Evolutionary conservation across 768 basidiomycete species (phyloP).

Genomic region (Amylocystis lapponica): DNA sequence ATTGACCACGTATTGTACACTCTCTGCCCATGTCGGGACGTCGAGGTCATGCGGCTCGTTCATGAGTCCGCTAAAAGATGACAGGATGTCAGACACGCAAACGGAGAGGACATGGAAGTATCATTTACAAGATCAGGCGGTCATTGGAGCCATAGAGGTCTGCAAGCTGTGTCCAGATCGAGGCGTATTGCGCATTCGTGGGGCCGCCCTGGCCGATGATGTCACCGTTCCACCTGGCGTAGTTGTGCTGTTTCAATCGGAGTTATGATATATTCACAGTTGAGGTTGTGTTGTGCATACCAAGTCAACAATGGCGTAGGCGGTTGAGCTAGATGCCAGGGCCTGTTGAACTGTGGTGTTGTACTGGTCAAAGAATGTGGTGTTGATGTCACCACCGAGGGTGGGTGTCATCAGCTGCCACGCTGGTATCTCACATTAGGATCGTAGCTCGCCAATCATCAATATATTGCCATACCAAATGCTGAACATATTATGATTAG

Average conservation of each 20-base stretch:
- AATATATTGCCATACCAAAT: slow-evolving; percentile 20
- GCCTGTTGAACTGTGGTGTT: slow-evolving; percentile 45
- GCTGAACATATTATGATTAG: slow-evolving; percentile 9
- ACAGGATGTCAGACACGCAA: not conserved
- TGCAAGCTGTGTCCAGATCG: slow-evolving; percentile 37
- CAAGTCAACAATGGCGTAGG: slow-evolving; percentile 47
- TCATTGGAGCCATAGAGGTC: slow-evolving; percentile 29
- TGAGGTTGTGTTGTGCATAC: slow-evolving; percentile 14
- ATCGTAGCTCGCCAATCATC: not conserved
- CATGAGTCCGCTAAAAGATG: slow-evolving; percentile 26
- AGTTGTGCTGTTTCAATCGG: slow-evolving; percentile 39
- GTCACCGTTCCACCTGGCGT: slow-evolving; percentile 50
- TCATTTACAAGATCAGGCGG: slow-evolving; percentile 29
- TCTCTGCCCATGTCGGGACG: slow-evolving; percentile 28
- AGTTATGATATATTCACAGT: not conserved
- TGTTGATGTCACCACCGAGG: slow-evolving; percentile 41
- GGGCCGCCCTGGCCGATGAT: slow-evolving; percentile 38
- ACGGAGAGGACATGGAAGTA: not conserved
- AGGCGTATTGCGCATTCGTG: slow-evolving; percentile 33
- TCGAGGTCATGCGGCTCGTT: slow-evolving; percentile 44
- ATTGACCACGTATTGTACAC: slow-evolving; percentile 35
- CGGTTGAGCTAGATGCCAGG: slow-evolving; percentile 32
- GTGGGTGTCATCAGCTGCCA: slow-evolving; percentile 50
- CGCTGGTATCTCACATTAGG: slow-evolving; percentile 24
- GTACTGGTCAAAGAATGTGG: slow-evolving; percentile 37